Conservation (phyloP, 768 basidiomycete genomes). For the Kwoniella dendrophila region DNA sequence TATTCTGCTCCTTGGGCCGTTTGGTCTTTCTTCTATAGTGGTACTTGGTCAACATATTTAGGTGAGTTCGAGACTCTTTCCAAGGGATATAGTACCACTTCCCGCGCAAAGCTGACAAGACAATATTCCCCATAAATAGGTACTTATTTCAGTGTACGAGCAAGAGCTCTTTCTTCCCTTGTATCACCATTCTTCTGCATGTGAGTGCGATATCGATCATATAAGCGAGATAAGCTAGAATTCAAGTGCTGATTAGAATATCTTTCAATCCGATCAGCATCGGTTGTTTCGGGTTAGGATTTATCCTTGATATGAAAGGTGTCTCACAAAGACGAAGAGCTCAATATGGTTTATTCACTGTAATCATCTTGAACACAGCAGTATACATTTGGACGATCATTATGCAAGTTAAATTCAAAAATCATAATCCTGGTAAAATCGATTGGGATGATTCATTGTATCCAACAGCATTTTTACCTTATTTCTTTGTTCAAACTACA, state of each 20-base stretch:
- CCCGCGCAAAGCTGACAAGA: too few species aligned
- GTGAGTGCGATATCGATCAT: too few species aligned
- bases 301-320: slow-evolving; percentile 36
- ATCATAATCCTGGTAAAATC: slow-evolving; percentile 14
- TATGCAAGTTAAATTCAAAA: slow-evolving; percentile 15
- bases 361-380: slow-evolving; percentile 8
- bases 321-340: slow-evolving; percentile 22
- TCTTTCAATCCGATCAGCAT: slow-evolving; percentile 27
- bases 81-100: too few species aligned
- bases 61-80: too few species aligned
- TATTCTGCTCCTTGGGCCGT: slow-evolving; percentile 20
- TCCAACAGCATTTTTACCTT: slow-evolving; percentile 20
- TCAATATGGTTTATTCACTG: slow-evolving; percentile 5
- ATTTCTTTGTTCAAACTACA: slow-evolving; percentile 26
- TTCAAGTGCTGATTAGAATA: not conserved
- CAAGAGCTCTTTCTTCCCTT: slow-evolving; percentile 42
- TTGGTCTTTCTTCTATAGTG: slow-evolving; percentile 31
- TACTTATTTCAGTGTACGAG: slow-evolving; percentile 33
- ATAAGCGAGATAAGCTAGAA: too few species aligned
- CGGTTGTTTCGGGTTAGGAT: slow-evolving; percentile 31
- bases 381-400: slow-evolving; percentile 21
- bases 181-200: slow-evolving; percentile 33
- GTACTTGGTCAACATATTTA: slow-evolving; percentile 38
- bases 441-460: slow-evolving; percentile 15
- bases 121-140: too few species aligned